Evolutionary conservation across 371 early-diverging fungal genomes (phyloP), one percentile per base, ranked within the genome.

Genomic region (Gilbertella persicaria): DNA sequence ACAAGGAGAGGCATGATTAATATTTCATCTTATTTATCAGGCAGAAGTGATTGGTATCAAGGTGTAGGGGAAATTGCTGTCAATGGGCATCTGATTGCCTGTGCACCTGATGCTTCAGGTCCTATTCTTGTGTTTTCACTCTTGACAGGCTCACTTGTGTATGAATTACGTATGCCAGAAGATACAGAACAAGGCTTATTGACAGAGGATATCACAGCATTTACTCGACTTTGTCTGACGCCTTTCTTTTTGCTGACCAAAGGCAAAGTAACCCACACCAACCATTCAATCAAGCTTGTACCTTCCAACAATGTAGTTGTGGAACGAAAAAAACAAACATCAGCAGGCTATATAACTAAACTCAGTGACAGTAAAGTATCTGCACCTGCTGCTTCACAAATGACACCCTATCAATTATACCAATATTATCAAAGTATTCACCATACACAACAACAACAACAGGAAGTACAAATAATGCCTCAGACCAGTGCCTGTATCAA

Each of bases 51-150:
- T 28, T 83, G 84, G 84, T 64, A 70, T 36, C 72, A 73, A 45
- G 84, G 82, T 8, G 75, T 81, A 20, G 80, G 80, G 1, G 79
- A 80, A 38, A 63, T 83, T 23, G 74, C 76, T 5, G 74, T 79
- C 3, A 72, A 73, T 19, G 76, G 70, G 16, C 70, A 78, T 30
- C 44, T 83, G 14, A 65, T 83, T 5, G 80, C 79, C 6, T 83
- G 84, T 48, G 73, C 80, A 4, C 75, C 80, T 0, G 84, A 83
- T 47, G 65, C 75, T 3, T 69, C 78, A 2, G 82, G 80, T 5
- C 79, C 84, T 0, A 66, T 81, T 4, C 62, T 83, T 0, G 66
- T 81, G 0, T 83, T 83, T 46, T 83, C 84, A 0, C 48, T 83
- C 4, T 67, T 79, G 14, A 83, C 84, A 0, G 84, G 84, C 7